These are phyloP conservation scores for Parastagonospora avenae DNA, from an alignment of 2,329 filamentous ascomycete genomes.

Conservation along the genomic window DNA sequence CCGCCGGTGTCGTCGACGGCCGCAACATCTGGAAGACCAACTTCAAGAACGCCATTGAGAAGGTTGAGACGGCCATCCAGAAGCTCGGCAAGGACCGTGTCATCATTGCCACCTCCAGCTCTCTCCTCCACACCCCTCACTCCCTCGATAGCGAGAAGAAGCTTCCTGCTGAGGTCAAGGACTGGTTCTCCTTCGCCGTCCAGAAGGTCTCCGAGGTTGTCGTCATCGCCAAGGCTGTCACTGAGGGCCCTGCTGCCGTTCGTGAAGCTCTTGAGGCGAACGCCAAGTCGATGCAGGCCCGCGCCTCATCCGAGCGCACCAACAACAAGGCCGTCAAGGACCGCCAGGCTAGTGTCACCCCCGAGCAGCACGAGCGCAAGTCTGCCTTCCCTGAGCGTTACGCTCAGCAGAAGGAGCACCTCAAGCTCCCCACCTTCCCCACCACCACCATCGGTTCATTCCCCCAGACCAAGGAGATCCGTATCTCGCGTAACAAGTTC, in stretches of 20 bases:
- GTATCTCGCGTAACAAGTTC: constrained; percentile 95
- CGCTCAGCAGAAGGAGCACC: constrained; percentile 84
- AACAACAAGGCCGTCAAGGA: constrained; percentile 98
- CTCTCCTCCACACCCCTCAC: constrained; percentile 97
- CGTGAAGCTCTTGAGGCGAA: constrained; percentile 92
- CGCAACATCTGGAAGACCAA: constrained; percentile 99
- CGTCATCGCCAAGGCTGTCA: constrained; percentile 95
- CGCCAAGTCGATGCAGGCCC: constrained; percentile 89
- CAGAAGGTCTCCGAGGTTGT: constrained; percentile 94
- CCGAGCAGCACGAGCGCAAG: constrained; percentile 89
- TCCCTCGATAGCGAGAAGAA: constrained; percentile 99
- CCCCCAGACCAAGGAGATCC: constrained; percentile 99
- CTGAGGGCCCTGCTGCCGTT: constrained; percentile 85
- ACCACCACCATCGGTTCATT: constrained; percentile 99
- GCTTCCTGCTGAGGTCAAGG: constrained; percentile 86
- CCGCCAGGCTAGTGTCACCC: constrained; percentile 84
- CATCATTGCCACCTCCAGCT: constrained; percentile 95
- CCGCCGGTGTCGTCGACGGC: constrained; percentile 94
- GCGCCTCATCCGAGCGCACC: constrained; percentile 89
- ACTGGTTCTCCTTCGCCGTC: constrained; percentile 98
- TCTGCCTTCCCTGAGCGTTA: constrained; percentile 86
- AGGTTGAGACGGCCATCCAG: constrained; percentile 86
- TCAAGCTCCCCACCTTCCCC: constrained; percentile 95
- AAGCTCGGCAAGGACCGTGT: constrained; percentile 98
- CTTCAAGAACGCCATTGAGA: constrained; percentile 93